These are phyloP conservation scores for Piper longum DNA, from an alignment of 164 flowering plant species.

Conservation along the genomic window DNA sequence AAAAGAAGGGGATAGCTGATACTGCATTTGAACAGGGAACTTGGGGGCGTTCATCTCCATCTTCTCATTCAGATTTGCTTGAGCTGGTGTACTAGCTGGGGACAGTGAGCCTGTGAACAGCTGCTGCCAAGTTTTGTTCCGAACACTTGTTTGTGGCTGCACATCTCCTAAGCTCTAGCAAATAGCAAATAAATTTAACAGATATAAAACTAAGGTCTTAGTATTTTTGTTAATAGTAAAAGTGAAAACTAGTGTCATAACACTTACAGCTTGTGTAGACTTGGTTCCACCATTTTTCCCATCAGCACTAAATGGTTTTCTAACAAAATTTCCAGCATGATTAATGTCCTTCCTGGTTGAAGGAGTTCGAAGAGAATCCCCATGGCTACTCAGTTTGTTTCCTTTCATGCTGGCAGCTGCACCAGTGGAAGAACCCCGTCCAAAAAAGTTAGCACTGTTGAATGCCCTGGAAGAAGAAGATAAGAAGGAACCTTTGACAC, in stretches of 20 bases:
- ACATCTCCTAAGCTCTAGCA: constrained; percentile 37
- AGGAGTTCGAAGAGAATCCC: constrained; percentile 17
- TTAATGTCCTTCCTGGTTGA: constrained; percentile 29
- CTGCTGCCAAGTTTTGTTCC: constrained; percentile 87
- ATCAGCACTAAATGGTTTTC: constrained; percentile 33
- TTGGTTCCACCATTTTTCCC: constrained; percentile 22
- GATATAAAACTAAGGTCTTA: background rate
- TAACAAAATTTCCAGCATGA: constrained; percentile 29
- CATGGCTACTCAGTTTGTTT: constrained; percentile 8
- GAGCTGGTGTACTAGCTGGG: constrained; percentile 21
- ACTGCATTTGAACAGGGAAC: constrained; percentile 25
- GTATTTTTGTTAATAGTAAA: background rate
- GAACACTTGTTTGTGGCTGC: constrained; percentile 27
- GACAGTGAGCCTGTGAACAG: constrained; percentile 62
- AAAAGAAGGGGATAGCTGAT: constrained; percentile 51
- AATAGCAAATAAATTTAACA: background rate
- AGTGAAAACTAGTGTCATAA: background rate
- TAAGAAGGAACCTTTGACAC: constrained; percentile 60
- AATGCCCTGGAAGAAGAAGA: constrained; percentile 80
- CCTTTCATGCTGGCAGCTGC: constrained; percentile 33
- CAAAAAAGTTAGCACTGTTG: constrained; percentile 61
- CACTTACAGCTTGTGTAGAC: constrained; percentile 42
- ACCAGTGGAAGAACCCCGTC: constrained; percentile 29
- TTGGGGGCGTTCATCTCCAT: constrained; percentile 17
- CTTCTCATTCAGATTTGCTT: background rate